phyloP scores from a whole-genome alignment of 208 protist genomes.

The Acanthamoeba healyi region DNA sequence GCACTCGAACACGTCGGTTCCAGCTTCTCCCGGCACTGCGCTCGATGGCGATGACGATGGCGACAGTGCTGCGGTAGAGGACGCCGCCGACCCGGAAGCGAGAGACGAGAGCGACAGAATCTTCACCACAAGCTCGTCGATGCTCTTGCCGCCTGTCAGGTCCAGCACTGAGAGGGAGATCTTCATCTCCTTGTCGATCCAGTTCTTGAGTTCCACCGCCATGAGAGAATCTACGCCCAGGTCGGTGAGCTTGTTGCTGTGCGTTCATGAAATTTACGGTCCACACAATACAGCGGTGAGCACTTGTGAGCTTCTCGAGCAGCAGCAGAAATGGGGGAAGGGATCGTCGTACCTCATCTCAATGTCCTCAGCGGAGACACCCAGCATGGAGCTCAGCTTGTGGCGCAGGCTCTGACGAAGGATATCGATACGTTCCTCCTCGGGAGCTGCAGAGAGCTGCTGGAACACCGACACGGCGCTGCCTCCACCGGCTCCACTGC shows the following conservation, averaged over 20 bases:
- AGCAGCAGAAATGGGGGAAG: too few species aligned
- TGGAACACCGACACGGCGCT: background rate
- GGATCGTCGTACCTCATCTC: too few species aligned
- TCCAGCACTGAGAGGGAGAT: conserved; percentile 54
- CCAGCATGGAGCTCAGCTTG: conserved; percentile 70
- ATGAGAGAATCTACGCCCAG: conserved; percentile 79
- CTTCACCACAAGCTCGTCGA: conserved; percentile 65
- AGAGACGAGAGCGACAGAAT: conserved; percentile 12
- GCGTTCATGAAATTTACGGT: too few species aligned
- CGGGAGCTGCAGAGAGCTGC: conserved; percentile 3
- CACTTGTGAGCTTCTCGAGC: too few species aligned
- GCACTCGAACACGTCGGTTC: conserved; percentile 23
- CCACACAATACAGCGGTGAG: too few species aligned
- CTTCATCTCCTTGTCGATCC: conserved; percentile 77
- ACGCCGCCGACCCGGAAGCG: background rate
- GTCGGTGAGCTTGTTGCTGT: conserved; percentile 62
- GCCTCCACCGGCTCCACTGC: conserved; percentile 13
- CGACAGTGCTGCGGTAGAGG: background rate
- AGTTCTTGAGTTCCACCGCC: conserved; percentile 69
- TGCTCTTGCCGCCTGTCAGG: conserved; percentile 73
- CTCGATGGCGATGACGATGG: background rate
- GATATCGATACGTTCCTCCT: background rate
- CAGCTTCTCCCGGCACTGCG: too few species aligned
- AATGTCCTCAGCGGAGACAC: conserved; percentile 66
- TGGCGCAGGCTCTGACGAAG: conserved; percentile 25